These are phyloP conservation scores for Sporothrix globosa DNA, from an alignment of 2,329 filamentous ascomycete genomes.

Conservation along the genomic window DNA sequence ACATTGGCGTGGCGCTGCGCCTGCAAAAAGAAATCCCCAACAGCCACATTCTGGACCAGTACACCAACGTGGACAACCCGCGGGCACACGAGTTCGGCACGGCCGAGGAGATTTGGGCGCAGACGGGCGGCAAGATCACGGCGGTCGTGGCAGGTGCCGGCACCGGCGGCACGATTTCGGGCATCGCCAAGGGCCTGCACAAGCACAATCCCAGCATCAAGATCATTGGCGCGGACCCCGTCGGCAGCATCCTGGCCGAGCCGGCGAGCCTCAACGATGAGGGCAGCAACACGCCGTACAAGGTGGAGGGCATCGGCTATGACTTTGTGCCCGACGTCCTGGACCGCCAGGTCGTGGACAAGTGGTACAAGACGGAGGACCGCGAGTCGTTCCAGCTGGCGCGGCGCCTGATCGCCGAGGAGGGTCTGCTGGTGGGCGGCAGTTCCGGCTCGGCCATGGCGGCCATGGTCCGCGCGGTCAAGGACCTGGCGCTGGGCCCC, in stretches of 20 bases:
- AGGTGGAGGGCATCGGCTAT: slow-evolving; percentile 98
- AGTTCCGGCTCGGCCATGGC: slow-evolving; percentile 92
- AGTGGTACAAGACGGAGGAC: slow-evolving; percentile 99
- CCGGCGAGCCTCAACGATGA: slow-evolving; percentile 79
- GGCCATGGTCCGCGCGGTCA: slow-evolving; percentile 74
- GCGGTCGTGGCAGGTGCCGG: slow-evolving; percentile 90
- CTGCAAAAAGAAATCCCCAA: slow-evolving; percentile 96
- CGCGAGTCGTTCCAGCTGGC: slow-evolving; percentile 87
- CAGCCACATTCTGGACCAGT: slow-evolving; percentile 96
- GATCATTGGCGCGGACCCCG: slow-evolving; percentile 88
- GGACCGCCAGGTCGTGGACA: slow-evolving; percentile 76
- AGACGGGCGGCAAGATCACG: slow-evolving; percentile 80
- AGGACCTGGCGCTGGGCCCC: slow-evolving; percentile 75
- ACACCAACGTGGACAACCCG: slow-evolving; percentile 88
- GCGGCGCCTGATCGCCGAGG: slow-evolving; percentile 87
- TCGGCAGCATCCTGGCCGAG: slow-evolving; percentile 86
- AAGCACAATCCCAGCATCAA: slow-evolving; percentile 87
- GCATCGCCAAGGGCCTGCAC: slow-evolving; percentile 78
- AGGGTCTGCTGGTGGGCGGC: slow-evolving; percentile 90
- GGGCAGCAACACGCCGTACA: slow-evolving; percentile 82
- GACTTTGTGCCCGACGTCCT: slow-evolving; percentile 97
- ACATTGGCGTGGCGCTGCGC: slow-evolving; percentile 90
- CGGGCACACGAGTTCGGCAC: slow-evolving; percentile 92
- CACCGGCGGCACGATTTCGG: slow-evolving; percentile 93
- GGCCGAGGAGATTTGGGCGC: slow-evolving; percentile 92